A percentile compares a stretch with the other conserved stretches of the same genome.
Conservation (phyloP, 2,329 filamentous ascomycete genomes). For the Colletotrichum scovillei region DNA sequence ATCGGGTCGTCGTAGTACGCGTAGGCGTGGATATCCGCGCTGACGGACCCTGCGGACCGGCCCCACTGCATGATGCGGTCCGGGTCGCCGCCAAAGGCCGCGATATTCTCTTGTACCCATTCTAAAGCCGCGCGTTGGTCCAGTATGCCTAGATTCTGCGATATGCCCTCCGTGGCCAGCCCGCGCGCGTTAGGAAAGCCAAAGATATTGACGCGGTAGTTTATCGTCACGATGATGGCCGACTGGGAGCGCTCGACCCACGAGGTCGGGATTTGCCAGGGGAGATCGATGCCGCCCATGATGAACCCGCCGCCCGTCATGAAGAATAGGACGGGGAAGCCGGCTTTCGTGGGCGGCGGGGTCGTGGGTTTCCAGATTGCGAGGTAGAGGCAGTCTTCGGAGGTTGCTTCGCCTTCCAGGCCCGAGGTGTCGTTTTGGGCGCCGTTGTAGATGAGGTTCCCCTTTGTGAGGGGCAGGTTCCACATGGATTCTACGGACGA, state of each 20-base stretch:
- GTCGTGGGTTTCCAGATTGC: slow-evolving; percentile 54
- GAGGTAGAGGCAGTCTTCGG: slow-evolving; percentile 56
- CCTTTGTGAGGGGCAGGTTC: slow-evolving; percentile 38
- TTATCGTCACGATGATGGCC: slow-evolving; percentile 41
- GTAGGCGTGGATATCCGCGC: slow-evolving; percentile 54
- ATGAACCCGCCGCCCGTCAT: slow-evolving; percentile 59
- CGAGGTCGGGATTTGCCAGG: slow-evolving; percentile 56
- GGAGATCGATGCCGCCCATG: slow-evolving; percentile 55
- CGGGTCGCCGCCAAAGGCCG: slow-evolving; percentile 34
- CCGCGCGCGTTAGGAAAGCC: slow-evolving; percentile 37
- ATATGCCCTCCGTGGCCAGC: slow-evolving; percentile 5
- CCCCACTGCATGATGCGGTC: slow-evolving; percentile 56
- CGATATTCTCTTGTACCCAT: slow-evolving; percentile 37
- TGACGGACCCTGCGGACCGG: slow-evolving; percentile 56
- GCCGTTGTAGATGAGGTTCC: slow-evolving; percentile 39
- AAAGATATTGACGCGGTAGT: slow-evolving; percentile 37
- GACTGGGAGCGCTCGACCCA: slow-evolving; percentile 54
- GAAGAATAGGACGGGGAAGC: slow-evolving; percentile 57
- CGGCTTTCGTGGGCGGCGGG: slow-evolving; percentile 37
- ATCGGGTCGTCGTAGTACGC: slow-evolving; percentile 59
- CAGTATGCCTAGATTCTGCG: slow-evolving; percentile 35
- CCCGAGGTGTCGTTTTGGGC: slow-evolving; percentile 38
- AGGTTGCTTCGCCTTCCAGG: slow-evolving; percentile 38
- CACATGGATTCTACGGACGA: slow-evolving; percentile 42
- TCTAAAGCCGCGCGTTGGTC: slow-evolving; percentile 36